Percentiles rank a stretch among this genome's conserved stretches.
phyloP scores from a whole-genome alignment of 1,284 basidiomycete genomes.

The Coniferiporia weirii region DNA sequence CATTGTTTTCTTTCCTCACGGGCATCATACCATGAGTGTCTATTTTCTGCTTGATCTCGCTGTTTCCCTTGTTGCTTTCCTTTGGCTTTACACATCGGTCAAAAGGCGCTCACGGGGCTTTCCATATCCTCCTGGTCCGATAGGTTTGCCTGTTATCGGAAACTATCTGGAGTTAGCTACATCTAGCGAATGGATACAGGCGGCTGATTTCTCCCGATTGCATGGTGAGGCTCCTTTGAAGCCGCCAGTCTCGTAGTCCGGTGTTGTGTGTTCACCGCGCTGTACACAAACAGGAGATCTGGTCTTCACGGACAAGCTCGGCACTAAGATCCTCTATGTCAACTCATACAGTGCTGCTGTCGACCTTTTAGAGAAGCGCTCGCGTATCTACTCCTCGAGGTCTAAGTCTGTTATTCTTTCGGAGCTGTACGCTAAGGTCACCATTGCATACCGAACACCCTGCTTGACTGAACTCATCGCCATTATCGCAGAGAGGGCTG shows the following conservation, averaged over 20 bases:
- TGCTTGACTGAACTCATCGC: neutral
- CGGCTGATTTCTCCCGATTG: slow-evolving; percentile 7
- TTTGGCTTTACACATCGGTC: neutral
- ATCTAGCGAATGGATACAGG: slow-evolving; percentile 8
- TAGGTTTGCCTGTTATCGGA: slow-evolving; percentile 9
- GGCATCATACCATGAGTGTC: too few relatives aligned
- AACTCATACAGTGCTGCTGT: slow-evolving; percentile 1
- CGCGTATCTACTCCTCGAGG: neutral
- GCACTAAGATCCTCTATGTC: neutral
- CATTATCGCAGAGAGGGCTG: neutral
- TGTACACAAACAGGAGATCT: neutral
- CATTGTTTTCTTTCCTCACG: too few relatives aligned
- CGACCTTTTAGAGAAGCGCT: neutral
- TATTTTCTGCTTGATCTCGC: neutral
- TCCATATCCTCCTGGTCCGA: slow-evolving; percentile 5
- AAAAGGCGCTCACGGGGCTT: neutral
- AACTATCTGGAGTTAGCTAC: slow-evolving; percentile 7
- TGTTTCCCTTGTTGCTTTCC: neutral
- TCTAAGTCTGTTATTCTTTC: neutral
- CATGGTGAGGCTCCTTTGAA: slow-evolving; percentile 3
- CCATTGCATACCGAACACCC: too few relatives aligned
- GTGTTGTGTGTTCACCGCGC: too few relatives aligned
- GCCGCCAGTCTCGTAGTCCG: too few relatives aligned
- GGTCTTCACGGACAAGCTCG: neutral
- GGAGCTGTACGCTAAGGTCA: neutral